Conservation (phyloP, 179 eudicot species). For the Camellia oleifera region DNA sequence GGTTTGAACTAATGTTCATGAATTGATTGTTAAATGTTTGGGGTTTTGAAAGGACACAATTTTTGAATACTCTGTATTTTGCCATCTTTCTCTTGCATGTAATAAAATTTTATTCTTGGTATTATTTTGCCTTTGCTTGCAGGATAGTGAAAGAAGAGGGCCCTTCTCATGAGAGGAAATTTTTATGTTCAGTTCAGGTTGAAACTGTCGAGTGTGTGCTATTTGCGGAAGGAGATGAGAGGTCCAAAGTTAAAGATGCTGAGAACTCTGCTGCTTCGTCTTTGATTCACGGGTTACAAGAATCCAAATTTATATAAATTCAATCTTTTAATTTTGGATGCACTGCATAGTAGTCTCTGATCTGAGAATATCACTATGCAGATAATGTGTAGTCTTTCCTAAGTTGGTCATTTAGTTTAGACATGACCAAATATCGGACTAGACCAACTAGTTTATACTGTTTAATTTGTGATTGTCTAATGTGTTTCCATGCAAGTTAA, state of each 20-base stretch:
- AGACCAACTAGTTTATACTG: too few species aligned
- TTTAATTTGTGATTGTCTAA: too few species aligned
- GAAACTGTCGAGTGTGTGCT: conserved; percentile 29
- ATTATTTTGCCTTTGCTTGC: conserved; percentile 16
- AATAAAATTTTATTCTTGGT: background rate
- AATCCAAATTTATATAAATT: conserved; percentile 21
- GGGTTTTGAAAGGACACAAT: background rate
- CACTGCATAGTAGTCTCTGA: too few species aligned
- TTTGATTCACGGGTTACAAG: conserved; percentile 52
- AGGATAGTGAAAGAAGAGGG: conserved; percentile 59
- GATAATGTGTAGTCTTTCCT: too few species aligned
- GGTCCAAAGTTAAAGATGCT: conserved; percentile 54
- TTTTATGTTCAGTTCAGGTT: conserved; percentile 55
- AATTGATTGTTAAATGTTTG: background rate
- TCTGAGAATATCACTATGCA: too few species aligned
- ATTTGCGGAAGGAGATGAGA: conserved; percentile 47
- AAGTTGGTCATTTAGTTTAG: too few species aligned
- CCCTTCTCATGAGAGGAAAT: conserved; percentile 58
- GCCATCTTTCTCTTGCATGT: background rate
- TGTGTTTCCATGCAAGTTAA: too few species aligned
- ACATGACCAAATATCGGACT: too few species aligned
- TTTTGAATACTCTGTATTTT: background rate
- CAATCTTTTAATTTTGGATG: too few species aligned
- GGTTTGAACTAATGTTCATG: background rate
- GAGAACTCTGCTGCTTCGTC: conserved; percentile 83